Evolutionary conservation across 2,329 filamentous ascomycete genomes (phyloP).

Genomic region (Venturiaceae sp.): DNA sequence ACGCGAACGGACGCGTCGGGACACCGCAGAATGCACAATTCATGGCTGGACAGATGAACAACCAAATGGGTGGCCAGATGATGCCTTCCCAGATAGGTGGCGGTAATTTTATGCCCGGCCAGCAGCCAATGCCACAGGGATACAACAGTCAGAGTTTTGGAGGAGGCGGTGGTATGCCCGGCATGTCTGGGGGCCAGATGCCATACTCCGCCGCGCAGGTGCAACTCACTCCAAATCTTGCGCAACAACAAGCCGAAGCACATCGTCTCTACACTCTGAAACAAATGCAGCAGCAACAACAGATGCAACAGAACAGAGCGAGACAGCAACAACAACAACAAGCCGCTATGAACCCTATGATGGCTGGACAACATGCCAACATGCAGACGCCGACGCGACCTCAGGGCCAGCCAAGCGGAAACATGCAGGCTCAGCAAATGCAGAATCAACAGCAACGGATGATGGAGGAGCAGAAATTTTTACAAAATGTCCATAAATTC

Average conservation of each 20-base stretch:
- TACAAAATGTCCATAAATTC: conserved; percentile 68
- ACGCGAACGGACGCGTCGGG: conserved; percentile 42
- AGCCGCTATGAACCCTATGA: conserved; percentile 21
- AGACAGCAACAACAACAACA: conserved; percentile 22
- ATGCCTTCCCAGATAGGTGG: conserved; percentile 20
- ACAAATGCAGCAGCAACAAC: conserved; percentile 58
- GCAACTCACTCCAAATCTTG: conserved; percentile 2
- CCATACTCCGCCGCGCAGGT: conserved; percentile 1
- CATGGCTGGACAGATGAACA: conserved; percentile 17
- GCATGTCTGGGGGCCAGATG: conserved; percentile 18
- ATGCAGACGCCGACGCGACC: conserved; percentile 19
- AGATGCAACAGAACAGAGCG: conserved; percentile 32
- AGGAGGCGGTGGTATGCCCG: conserved; percentile 19
- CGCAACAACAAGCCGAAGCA: conserved; percentile 37
- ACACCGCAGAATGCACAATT: conserved; percentile 55
- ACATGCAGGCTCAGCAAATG: neutral
- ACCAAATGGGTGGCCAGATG: conserved; percentile 10
- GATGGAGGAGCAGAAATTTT: conserved; percentile 19
- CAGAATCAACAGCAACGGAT: conserved; percentile 11
- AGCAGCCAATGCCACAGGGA: conserved; percentile 18
- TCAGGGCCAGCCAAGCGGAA: conserved; percentile 1
- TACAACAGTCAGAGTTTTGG: conserved; percentile 27
- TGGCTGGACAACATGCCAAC: conserved; percentile 20
- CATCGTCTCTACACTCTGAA: conserved; percentile 81
- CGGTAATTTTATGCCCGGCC: conserved; percentile 17